phyloP scores from a whole-genome alignment of 2,329 filamentous ascomycete genomes.

The Cercospora brassicicola region DNA sequence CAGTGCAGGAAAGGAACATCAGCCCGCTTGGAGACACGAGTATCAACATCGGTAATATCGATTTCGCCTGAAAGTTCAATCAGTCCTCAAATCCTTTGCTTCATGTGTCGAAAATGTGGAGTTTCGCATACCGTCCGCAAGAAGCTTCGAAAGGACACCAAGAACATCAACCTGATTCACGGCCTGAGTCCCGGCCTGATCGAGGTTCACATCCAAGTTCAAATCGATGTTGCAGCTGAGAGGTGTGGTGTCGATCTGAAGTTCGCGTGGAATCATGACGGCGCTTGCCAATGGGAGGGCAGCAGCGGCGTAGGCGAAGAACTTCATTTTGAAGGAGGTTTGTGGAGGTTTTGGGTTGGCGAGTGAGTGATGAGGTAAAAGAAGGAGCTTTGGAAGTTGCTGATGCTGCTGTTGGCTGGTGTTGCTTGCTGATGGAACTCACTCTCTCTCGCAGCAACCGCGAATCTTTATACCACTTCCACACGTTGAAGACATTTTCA shows the following conservation, averaged over 20 bases:
- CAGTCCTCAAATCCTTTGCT: not conserved
- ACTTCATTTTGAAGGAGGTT: conserved; percentile 3
- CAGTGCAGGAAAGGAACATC: conserved; percentile 9
- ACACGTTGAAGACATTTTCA: not conserved
- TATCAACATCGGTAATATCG: not conserved
- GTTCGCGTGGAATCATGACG: not conserved
- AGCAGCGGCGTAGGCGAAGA: conserved; percentile 1
- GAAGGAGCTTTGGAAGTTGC: not conserved
- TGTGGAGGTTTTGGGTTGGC: not conserved
- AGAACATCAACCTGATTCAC: not conserved
- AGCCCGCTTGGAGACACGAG: not conserved
- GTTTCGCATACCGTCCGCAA: not conserved
- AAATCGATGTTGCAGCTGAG: not conserved
- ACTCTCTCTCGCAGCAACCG: not conserved
- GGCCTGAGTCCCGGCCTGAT: not conserved
- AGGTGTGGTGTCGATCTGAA: not conserved
- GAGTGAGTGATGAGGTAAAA: not conserved
- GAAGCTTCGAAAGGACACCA: not conserved
- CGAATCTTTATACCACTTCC: not conserved
- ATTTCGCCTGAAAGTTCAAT: not conserved
- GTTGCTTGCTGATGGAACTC: not conserved
- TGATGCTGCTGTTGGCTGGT: not conserved
- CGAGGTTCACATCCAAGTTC: not conserved
- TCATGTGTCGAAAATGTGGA: not conserved
- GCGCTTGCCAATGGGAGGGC: conserved; percentile 4